Base-by-base conservation (phyloP, 2,329 filamentous ascomycete species). In the Monilinia fructigena region DNA sequence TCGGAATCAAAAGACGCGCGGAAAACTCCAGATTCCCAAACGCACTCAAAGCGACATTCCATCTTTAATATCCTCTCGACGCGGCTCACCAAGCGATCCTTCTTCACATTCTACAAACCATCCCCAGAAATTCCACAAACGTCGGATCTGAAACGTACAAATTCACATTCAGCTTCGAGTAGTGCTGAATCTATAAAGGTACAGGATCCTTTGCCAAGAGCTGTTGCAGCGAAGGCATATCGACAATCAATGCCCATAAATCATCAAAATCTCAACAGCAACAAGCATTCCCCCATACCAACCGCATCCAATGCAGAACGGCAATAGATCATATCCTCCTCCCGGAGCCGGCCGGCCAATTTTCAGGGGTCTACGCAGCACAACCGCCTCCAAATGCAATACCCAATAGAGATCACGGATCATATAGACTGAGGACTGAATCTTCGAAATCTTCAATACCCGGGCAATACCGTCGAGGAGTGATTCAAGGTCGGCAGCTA, bases 401-500 rank as follows among this genome's bases (percentile, higher is more conserved):
- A 16, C 78, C 65, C 68, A 77, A 68, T 67, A 77, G 66, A 72
- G 77, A 72, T 70, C 75, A 77, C 68, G 77, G 76, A 55, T 80
- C 81, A 67, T 82, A 85, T 74, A 80, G 88, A 72, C 77, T 85
- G 66, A 82, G 84, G 71, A 85, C 80, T 63, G 87, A 90, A 72
- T 81, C 84, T 7, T 83, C 85, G 28, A 82, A 82, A 65, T 83
- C 85, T 6, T 86, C 87, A 23, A 78, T 83, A 67, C 83, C 85
- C 54, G 72, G 54, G 69, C 82, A 42, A 79, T 80, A 52, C 80
- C 86, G 52, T 80, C 82, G 48, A 83, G 88, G 69, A 85, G 83
- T 71, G 87, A 89, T 72, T 89, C 89, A 20, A 83, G 88, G 71
- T 65, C 63, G 31, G 83, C 83, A 18, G 82, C 83, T 31, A 79